These are phyloP conservation scores for Lipomyces lipofer DNA, from an alignment of 805 yeast genomes.

Conservation along the genomic window DNA sequence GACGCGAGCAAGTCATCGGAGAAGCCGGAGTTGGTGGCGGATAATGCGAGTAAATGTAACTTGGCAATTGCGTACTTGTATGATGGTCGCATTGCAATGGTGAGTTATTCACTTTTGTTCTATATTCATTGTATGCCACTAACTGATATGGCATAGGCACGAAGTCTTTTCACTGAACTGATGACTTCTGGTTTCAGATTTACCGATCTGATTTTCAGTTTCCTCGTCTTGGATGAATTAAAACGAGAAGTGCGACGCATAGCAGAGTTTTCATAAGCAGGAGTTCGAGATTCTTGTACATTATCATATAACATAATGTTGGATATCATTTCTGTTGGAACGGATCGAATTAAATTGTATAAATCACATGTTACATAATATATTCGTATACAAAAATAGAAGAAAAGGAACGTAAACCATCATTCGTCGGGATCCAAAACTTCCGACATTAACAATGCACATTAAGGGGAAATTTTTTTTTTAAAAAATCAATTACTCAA, in stretches of 20 bases:
- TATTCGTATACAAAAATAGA: no score
- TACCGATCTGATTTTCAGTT: slow-evolving; percentile 16
- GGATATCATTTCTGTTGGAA: no score
- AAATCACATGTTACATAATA: no score
- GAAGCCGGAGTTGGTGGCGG: background rate
- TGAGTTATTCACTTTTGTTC: no score
- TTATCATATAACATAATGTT: background rate
- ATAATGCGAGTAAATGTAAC: slow-evolving; percentile 15
- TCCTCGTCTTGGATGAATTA: slow-evolving; percentile 12
- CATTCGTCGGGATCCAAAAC: background rate
- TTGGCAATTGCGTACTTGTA: slow-evolving; percentile 24
- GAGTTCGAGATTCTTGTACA: background rate
- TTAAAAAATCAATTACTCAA: background rate
- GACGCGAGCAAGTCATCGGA: background rate
- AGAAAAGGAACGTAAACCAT: background rate
- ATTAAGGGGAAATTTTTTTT: background rate
- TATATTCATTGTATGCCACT: no score
- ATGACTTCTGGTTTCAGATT: slow-evolving; percentile 17
- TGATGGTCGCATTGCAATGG: slow-evolving; percentile 20
- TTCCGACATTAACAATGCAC: no score
- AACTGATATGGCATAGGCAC: slow-evolving; percentile 17
- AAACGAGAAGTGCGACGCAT: slow-evolving; percentile 9
- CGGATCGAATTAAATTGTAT: no score
- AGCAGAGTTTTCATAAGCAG: background rate
- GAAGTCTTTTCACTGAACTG: slow-evolving; percentile 4